These are phyloP conservation scores for Claviceps sp. DNA, from an alignment of 2,329 filamentous ascomycete species.

Conservation along the genomic window DNA sequence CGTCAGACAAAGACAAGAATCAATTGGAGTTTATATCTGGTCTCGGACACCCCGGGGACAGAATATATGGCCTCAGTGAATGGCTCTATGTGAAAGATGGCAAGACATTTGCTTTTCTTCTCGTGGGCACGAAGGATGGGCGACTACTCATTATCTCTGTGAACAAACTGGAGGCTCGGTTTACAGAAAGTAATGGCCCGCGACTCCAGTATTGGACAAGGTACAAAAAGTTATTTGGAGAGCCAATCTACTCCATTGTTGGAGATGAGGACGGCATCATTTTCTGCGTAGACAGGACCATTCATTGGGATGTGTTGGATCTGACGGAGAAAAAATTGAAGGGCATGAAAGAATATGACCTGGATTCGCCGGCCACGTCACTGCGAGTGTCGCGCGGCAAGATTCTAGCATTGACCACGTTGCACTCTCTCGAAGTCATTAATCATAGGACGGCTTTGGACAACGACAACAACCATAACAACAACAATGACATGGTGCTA, in stretches of 20 bases:
- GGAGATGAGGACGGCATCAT: constrained; percentile 43
- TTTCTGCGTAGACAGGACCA: constrained; percentile 35
- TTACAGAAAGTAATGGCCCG: constrained; percentile 7
- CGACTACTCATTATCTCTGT: constrained; percentile 43
- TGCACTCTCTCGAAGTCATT: constrained; percentile 43
- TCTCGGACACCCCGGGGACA: constrained; percentile 43
- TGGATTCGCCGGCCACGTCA: constrained; percentile 40
- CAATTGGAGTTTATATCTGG: constrained; percentile 37
- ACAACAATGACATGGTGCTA: constrained; percentile 20
- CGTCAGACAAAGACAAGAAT: constrained; percentile 28
- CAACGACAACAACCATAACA: not conserved
- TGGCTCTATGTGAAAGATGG: constrained; percentile 47
- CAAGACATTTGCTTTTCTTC: constrained; percentile 48
- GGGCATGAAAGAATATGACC: constrained; percentile 28
- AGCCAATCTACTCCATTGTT: constrained; percentile 42
- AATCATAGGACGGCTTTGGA: constrained; percentile 28
- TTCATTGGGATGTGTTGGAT: constrained; percentile 46
- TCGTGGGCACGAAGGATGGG: constrained; percentile 43
- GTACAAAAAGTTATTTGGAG: constrained; percentile 30
- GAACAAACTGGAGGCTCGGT: constrained; percentile 13
- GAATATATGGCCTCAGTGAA: constrained; percentile 46
- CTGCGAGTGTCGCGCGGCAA: constrained; percentile 34
- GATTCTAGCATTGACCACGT: constrained; percentile 36
- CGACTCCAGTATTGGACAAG: constrained; percentile 39
- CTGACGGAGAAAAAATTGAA: constrained; percentile 36